These are phyloP conservation scores for Ceratobasidium sp. DNA, from an alignment of 1,284 basidiomycete genomes.

Conservation along the genomic window DNA sequence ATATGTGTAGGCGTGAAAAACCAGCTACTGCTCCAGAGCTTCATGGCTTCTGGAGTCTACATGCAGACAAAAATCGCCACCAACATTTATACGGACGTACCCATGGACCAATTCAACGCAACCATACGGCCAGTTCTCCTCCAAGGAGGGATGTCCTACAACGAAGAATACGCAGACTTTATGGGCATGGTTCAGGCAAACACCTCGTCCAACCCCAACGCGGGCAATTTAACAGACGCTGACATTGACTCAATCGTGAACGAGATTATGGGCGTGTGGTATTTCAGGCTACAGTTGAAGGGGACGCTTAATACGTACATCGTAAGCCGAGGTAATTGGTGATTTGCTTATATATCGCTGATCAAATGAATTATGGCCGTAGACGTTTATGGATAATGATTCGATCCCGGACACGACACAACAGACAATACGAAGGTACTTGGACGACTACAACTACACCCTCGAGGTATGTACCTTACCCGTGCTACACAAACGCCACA, in stretches of 20 bases:
- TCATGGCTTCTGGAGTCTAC: neutral
- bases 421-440: neutral
- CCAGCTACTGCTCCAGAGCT: slow-evolving; percentile 30
- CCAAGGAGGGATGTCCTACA: slow-evolving; percentile 5
- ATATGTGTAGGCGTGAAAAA: slow-evolving; percentile 24
- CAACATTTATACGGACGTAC: neutral
- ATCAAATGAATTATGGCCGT: too few relatives aligned
- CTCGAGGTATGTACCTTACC: neutral
- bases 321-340: neutral
- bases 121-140: slow-evolving; percentile 20
- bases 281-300: neutral
- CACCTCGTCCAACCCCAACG: neutral
- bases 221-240: neutral
- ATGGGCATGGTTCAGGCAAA: neutral
- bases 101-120: slow-evolving; percentile 4
- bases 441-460: neutral
- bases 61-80: neutral
- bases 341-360: neutral
- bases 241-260: neutral
- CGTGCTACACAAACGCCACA: neutral
- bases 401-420: slow-evolving; percentile 18
- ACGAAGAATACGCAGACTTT: neutral
- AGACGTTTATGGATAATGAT: slow-evolving; percentile 39
- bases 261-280: slow-evolving; percentile 10
- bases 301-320: neutral